Conservation (phyloP, 1,284 basidiomycete species). For the Trichosporon sp. region DNA sequence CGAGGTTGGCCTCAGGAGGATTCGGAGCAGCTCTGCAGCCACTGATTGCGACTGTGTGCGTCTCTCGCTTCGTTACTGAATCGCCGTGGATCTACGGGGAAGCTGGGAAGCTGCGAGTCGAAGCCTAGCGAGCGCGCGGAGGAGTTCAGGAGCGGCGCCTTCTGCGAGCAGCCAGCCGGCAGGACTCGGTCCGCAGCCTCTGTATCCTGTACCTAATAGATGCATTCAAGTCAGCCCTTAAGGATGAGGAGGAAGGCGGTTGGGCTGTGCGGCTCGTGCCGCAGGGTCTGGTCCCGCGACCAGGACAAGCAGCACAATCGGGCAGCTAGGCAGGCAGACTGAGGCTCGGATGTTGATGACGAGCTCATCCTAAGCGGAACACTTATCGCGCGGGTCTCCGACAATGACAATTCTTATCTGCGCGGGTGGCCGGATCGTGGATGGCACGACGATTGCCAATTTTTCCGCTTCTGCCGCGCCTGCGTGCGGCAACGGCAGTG, state of each 20-base stretch:
- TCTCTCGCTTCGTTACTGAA: no score
- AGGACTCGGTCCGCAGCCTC: background rate
- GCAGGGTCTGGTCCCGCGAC: no score
- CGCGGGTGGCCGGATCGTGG: background rate
- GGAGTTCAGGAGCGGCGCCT: no score
- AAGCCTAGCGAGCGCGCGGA: background rate
- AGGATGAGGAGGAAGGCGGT: no score
- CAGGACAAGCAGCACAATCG: no score
- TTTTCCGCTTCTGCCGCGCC: background rate
- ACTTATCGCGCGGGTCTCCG: constrained; percentile 2
- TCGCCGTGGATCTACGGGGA: background rate
- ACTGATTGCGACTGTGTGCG: background rate
- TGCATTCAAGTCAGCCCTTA: no score
- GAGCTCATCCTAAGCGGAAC: background rate
- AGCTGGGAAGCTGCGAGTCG: background rate
- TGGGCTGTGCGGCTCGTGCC: no score
- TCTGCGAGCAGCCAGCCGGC: no score
- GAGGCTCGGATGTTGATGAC: background rate
- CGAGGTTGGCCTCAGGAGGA: background rate
- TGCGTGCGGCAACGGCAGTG: background rate
- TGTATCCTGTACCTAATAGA: no score
- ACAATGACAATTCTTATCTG: constrained; percentile 1
- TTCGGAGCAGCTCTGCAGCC: no score
- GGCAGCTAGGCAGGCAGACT: no score
- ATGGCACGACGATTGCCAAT: background rate